Base-by-base conservation (phyloP, 805 yeast genomes). In the Kuraishia piskuri region DNA sequence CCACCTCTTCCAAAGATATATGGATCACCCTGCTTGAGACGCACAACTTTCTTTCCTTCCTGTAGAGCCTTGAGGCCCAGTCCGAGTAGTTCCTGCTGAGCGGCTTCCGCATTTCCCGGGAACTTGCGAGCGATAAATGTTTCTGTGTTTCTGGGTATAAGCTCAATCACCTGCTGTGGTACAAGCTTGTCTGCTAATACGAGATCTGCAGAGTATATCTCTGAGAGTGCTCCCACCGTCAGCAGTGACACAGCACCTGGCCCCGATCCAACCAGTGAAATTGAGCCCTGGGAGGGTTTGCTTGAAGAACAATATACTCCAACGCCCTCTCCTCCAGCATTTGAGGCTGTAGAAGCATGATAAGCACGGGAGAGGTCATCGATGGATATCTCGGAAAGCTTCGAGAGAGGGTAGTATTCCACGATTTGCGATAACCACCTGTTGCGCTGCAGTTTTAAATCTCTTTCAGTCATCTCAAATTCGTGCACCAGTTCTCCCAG, bases 1-100 rank as follows among this genome's bases (percentile, higher is more conserved):
- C 96, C 97, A 48, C 98, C 98, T 57, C 98, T 81, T 2, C 98
- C 98, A 66, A 89, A 92, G 31, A 92, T 88, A 67, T 90, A 92
- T 9, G 98, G 98, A 66, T 92, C 98, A 36, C 98, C 98, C 69
- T 92, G 98, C 67, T 92, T 92, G 59, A 92, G 76, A 55, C 98
- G 75, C 2, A 92, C 95, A 1, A 92, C 96, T 54, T 80, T 82
- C 61, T 80, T 76, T 17, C 97, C 97, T 51, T 75, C 67, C 24
- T 73, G 58, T 23, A 90, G 66, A 0, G 83, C 85, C 36, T 76
- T 77, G 19, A 92, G 68, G 0, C 96, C 97, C 58, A 84, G 66
- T n/a, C 76, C 72, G 36, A 90, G 70, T 48, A 92, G 75, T 67
- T 92, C 96, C 55, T 86, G 78, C 68, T 92, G 98, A 0, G 98